Evolutionary conservation across 306 rosid genomes (phyloP).

Genomic region (Cucurbita maxima): DNA sequence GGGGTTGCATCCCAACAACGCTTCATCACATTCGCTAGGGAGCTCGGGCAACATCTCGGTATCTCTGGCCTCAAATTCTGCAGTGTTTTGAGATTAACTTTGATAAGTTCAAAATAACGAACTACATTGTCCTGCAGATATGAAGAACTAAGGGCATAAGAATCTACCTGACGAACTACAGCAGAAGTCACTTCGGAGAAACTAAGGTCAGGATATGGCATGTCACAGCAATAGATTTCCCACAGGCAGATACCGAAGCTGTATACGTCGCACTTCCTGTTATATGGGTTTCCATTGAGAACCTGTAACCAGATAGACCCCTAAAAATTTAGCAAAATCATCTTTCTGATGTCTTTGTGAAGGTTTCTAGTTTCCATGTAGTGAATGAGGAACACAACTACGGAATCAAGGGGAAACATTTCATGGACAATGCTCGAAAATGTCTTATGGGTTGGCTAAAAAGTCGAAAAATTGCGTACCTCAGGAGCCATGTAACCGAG

Average conservation of each 20-base stretch:
- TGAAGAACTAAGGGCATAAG: not conserved
- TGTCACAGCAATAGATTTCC: slow-evolving; percentile 97
- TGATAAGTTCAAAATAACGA: not conserved
- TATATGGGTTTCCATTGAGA: slow-evolving; percentile 90
- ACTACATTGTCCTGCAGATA: not conserved
- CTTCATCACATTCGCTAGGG: slow-evolving; percentile 85
- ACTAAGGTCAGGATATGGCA: slow-evolving; percentile 97
- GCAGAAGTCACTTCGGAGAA: slow-evolving; percentile 95
- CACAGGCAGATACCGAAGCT: slow-evolving; percentile 94
- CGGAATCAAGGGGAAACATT: not conserved
- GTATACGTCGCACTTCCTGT: slow-evolving; percentile 92
- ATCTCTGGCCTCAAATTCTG: slow-evolving; percentile 94
- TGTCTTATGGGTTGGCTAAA: not conserved
- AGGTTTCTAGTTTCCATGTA: not conserved
- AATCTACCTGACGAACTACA: slow-evolving; percentile 82
- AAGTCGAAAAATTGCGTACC: slow-evolving; percentile 24
- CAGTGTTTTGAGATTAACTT: slow-evolving; percentile 12
- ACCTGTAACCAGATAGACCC: slow-evolving; percentile 35
- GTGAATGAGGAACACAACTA: not conserved
- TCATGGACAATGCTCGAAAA: not conserved
- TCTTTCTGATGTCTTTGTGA: not conserved
- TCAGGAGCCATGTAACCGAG: slow-evolving; percentile 99
- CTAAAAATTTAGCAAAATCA: not conserved
- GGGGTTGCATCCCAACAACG: slow-evolving; percentile 94
- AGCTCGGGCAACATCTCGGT: slow-evolving; percentile 93